phyloP scores from a whole-genome alignment of 495 filamentous ascomycete genomes.

The Penicillium longicatenatum region DNA sequence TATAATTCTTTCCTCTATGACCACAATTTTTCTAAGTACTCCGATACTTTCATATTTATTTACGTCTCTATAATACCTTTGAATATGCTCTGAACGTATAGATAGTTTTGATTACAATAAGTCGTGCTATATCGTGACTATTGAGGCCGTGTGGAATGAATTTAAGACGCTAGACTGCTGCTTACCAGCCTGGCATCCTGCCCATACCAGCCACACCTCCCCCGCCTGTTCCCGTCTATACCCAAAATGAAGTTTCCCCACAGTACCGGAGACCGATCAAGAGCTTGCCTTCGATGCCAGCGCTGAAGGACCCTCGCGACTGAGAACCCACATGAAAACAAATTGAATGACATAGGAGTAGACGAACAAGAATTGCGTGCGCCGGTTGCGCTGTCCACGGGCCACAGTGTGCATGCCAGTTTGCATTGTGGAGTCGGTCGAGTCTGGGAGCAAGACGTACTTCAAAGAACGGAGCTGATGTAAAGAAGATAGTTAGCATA shows the following conservation, averaged over 20 bases:
- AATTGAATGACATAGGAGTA: slow-evolving; percentile 95
- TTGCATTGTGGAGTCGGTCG: slow-evolving; percentile 61
- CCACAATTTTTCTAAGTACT: too few species aligned
- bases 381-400: slow-evolving; percentile 79
- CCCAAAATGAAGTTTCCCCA: slow-evolving; percentile 21
- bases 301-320: slow-evolving; percentile 48
- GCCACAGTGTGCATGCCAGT: slow-evolving; percentile 75
- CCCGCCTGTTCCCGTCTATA: slow-evolving; percentile 26
- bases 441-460: slow-evolving; percentile 93
- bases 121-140: slow-evolving; percentile 36
- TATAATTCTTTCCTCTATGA: neutral
- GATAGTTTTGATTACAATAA: slow-evolving; percentile 35
- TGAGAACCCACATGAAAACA: slow-evolving; percentile 92
- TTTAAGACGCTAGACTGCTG: slow-evolving; percentile 5
- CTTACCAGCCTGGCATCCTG: neutral
- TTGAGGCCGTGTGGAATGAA: slow-evolving; percentile 5
- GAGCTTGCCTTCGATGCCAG: slow-evolving; percentile 29
- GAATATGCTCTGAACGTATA: slow-evolving; percentile 13
- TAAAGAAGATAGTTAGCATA: neutral
- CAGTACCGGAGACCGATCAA: slow-evolving; percentile 10
- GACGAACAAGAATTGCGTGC: slow-evolving; percentile 93
- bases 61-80: neutral
- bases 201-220: neutral
- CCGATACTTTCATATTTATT: too few species aligned
- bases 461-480: slow-evolving; percentile 89